phyloP scores from a whole-genome alignment of 2,329 filamentous ascomycete species.

The Endocalyx cinctus region DNA sequence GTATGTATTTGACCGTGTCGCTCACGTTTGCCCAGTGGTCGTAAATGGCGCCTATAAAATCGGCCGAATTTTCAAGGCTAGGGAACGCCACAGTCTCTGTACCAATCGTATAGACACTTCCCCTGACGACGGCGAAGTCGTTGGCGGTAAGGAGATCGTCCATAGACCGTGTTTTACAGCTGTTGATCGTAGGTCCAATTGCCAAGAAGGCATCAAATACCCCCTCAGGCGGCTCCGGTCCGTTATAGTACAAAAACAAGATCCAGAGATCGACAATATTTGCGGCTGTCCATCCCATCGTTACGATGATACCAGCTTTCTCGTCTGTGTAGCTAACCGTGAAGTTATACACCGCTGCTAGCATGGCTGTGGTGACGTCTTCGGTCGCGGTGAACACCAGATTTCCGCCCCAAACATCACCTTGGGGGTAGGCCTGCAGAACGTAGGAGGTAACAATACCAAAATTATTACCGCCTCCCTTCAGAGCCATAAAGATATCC shows the following conservation, averaged over 20 bases:
- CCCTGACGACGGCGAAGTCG: constrained; percentile 33
- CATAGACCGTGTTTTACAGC: constrained; percentile 42
- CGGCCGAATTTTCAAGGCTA: constrained; percentile 16
- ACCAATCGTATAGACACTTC: constrained; percentile 32
- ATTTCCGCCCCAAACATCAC: constrained; percentile 39
- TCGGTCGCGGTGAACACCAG: constrained; percentile 30
- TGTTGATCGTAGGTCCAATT: constrained; percentile 38
- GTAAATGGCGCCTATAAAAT: constrained; percentile 27
- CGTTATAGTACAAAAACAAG: constrained; percentile 61
- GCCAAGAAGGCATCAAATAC: constrained; percentile 54
- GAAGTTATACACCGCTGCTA: constrained; percentile 49
- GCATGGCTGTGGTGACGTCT: constrained; percentile 29
- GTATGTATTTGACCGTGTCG: constrained; percentile 16
- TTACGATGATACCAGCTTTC: constrained; percentile 57
- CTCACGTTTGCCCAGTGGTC: constrained; percentile 29
- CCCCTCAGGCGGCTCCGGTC: constrained; percentile 42
- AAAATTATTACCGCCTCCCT: constrained; percentile 54
- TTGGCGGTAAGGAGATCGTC: constrained; percentile 41
- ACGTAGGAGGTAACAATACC: constrained; percentile 45
- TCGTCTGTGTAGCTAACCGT: constrained; percentile 53
- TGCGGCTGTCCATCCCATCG: constrained; percentile 41
- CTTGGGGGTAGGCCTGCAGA: constrained; percentile 37
- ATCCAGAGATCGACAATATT: constrained; percentile 50
- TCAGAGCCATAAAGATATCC: constrained; percentile 49
- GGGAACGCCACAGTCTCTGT: constrained; percentile 34